Evolutionary conservation across 2,329 filamentous ascomycete genomes (phyloP).

Genomic region (Lasiodiplodia sp.): DNA sequence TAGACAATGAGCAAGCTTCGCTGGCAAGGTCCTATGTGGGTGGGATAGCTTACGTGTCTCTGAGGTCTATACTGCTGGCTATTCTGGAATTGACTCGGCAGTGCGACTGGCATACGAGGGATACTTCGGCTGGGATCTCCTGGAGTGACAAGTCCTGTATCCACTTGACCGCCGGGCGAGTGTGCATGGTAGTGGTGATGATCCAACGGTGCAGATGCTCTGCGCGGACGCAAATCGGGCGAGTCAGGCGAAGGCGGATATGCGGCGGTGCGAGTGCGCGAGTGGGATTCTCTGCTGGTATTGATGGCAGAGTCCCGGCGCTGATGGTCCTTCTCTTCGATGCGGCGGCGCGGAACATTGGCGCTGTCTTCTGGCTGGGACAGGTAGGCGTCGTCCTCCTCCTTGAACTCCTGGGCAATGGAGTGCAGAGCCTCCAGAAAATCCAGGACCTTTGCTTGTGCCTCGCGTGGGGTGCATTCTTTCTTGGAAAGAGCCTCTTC

Average conservation of each 20-base stretch:
- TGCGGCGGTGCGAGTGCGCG: neutral
- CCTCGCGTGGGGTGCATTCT: slow-evolving; percentile 23
- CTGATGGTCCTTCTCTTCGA: slow-evolving; percentile 6
- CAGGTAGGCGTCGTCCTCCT: slow-evolving; percentile 14
- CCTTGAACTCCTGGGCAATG: slow-evolving; percentile 15
- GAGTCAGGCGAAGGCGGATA: slow-evolving; percentile 8
- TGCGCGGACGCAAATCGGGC: slow-evolving; percentile 1
- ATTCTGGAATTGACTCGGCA: slow-evolving; percentile 22
- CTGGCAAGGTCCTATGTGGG: neutral
- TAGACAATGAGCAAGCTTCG: neutral
- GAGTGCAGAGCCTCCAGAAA: slow-evolving; percentile 26
- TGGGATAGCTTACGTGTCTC: slow-evolving; percentile 19
- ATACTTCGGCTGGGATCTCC: slow-evolving; percentile 2
- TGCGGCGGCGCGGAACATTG: slow-evolving; percentile 5
- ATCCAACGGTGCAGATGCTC: slow-evolving; percentile 12
- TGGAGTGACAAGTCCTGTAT: neutral
- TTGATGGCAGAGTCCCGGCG: slow-evolving; percentile 16
- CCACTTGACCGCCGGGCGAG: neutral
- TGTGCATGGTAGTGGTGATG: slow-evolving; percentile 10
- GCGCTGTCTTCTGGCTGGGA: slow-evolving; percentile 22
- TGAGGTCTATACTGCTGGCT: slow-evolving; percentile 20
- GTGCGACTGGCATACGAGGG: slow-evolving; percentile 10
- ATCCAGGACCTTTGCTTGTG: slow-evolving; percentile 26
- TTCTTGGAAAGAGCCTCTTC: slow-evolving; percentile 18
- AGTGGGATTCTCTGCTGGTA: slow-evolving; percentile 7